phyloP scores from a whole-genome alignment of 139 green algal species.

The Zygnema cylindricum region DNA sequence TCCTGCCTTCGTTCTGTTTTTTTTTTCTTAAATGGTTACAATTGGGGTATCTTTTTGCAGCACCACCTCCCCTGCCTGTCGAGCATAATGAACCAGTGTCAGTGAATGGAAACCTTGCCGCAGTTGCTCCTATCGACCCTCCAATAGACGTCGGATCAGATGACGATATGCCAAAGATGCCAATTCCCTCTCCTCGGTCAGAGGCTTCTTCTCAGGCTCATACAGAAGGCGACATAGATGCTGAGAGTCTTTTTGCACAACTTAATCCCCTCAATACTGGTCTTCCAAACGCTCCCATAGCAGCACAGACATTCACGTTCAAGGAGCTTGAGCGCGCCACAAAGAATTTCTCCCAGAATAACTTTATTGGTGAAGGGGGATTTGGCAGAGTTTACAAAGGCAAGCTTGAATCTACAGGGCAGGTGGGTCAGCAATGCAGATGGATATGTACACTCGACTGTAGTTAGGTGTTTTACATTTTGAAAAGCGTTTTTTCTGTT shows the following conservation, averaged over 20 bases:
- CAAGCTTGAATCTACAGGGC: conserved; percentile 49
- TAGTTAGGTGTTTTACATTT: too few relatives aligned
- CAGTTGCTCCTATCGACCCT: conserved; percentile 3
- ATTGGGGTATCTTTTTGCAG: too few relatives aligned
- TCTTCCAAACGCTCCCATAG: conserved; percentile 28
- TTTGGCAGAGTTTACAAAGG: conserved; percentile 58
- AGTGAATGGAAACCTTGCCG: neutral
- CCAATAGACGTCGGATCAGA: neutral
- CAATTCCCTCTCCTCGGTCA: neutral
- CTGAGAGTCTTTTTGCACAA: neutral
- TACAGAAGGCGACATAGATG: conserved; percentile 7
- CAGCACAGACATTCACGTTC: conserved; percentile 52
- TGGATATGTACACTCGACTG: too few relatives aligned
- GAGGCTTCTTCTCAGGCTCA: neutral
- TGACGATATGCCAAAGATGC: neutral
- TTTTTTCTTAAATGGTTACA: too few relatives aligned
- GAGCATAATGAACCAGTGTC: neutral
- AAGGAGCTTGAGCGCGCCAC: conserved; percentile 48
- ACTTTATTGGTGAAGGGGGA: conserved; percentile 51
- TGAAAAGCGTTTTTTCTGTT: too few relatives aligned
- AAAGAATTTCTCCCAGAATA: conserved; percentile 24
- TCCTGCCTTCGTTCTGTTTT: too few relatives aligned
- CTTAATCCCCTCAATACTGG: neutral
- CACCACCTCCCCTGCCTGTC: neutral
- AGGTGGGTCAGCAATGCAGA: conserved; percentile 31